These are phyloP conservation scores for Clavariopsis aquatica DNA, from an alignment of 495 filamentous ascomycete species.

Conservation along the genomic window DNA sequence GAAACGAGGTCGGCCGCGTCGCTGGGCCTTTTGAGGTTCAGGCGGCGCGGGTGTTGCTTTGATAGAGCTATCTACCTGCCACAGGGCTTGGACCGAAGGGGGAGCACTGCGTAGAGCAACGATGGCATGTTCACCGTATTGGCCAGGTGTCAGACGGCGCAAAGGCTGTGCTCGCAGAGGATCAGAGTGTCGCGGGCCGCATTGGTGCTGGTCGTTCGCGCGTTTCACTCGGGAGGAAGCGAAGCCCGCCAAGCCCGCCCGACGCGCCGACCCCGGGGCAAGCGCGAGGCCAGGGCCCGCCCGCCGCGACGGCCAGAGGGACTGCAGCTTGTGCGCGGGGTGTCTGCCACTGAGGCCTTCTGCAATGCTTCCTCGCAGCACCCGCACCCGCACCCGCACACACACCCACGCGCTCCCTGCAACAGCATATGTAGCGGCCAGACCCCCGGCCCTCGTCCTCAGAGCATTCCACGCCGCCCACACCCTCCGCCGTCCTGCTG, in stretches of 20 bases:
- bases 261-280: not conserved
- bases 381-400: constrained; percentile 20
- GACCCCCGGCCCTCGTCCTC: not conserved
- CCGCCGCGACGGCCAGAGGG: not conserved
- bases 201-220: not conserved
- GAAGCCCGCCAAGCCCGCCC: not conserved
- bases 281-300: not conserved
- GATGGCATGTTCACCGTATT: not conserved
- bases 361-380: constrained; percentile 15
- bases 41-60: not conserved
- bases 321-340: constrained; percentile 7
- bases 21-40: not conserved
- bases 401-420: constrained; percentile 16
- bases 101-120: not conserved
- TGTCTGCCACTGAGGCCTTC: not conserved
- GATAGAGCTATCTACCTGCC: not conserved
- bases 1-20: not conserved
- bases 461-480: constrained; percentile 31
- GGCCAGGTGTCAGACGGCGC: constrained; percentile 1
- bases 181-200: not conserved
- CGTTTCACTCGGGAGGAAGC: not conserved
- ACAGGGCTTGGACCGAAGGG: not conserved
- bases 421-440: constrained; percentile 30
- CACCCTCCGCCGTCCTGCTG: constrained; percentile 44
- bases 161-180: not conserved